These are phyloP conservation scores for Trichoderma sp. DNA, from an alignment of 2,329 filamentous ascomycete genomes.

Conservation along the genomic window DNA sequence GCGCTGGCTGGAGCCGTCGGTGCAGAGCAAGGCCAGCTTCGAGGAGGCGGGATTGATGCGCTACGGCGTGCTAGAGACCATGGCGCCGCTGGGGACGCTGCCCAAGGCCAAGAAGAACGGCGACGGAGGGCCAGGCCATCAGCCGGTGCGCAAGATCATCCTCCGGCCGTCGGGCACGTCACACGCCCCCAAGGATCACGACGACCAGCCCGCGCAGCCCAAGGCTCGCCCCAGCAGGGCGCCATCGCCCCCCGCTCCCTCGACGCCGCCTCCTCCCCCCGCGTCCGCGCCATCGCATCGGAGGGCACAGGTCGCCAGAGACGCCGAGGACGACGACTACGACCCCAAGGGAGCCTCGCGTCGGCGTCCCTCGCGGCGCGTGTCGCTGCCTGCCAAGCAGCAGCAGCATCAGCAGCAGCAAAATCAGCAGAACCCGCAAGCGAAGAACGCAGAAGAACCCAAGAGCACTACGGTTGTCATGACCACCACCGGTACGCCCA, in stretches of 20 bases:
- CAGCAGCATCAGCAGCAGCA: constrained; percentile 26
- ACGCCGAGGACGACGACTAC: constrained; percentile 49
- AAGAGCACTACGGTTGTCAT: constrained; percentile 11
- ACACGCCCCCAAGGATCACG: constrained; percentile 34
- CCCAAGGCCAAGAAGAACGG: constrained; percentile 58
- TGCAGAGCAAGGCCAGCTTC: constrained; percentile 69
- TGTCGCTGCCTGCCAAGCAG: constrained; percentile 38
- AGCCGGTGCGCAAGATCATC: constrained; percentile 49
- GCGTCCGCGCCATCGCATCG: constrained; percentile 30
- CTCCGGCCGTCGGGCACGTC: constrained; percentile 46
- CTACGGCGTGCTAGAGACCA: constrained; percentile 77
- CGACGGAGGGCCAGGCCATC: constrained; percentile 33
- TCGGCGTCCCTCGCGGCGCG: constrained; percentile 41
- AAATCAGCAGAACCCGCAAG: constrained; percentile 29
- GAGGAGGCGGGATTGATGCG: constrained; percentile 75
- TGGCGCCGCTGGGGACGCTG: constrained; percentile 76
- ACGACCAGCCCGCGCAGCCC: constrained; percentile 22
- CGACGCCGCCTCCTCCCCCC: constrained; percentile 31
- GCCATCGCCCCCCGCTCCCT: constrained; percentile 28
- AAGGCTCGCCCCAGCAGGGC: constrained; percentile 17
- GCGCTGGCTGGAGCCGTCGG: constrained; percentile 60
- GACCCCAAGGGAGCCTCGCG: constrained; percentile 44
- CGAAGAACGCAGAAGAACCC: constrained; percentile 23
- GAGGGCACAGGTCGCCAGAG: constrained; percentile 34
- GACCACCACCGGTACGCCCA: neutral